phyloP scores from a whole-genome alignment of 371 early-diverging fungal species.

The Mortierella sp. region DNA sequence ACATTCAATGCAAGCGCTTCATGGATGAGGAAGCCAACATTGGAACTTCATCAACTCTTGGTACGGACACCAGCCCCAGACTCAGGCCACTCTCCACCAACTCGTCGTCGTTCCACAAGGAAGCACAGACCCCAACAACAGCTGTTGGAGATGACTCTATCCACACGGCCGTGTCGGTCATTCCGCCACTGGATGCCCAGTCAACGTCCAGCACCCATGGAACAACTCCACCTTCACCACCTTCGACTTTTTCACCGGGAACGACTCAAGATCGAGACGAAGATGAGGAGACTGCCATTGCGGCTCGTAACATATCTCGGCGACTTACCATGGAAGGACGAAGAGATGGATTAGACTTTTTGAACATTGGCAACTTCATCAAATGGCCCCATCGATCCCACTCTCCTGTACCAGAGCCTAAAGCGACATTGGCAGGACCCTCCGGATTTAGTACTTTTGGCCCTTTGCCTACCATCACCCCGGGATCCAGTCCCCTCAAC shows the following conservation, averaged over 20 bases:
- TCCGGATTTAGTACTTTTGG: background rate
- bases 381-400: slow-evolving; percentile 16
- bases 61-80: slow-evolving; percentile 12
- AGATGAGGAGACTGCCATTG: slow-evolving; percentile 54
- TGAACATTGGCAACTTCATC: slow-evolving; percentile 30
- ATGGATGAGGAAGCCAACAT: slow-evolving; percentile 13
- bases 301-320: slow-evolving; percentile 54
- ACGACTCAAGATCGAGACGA: background rate
- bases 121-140: background rate
- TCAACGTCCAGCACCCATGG: background rate
- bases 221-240: background rate
- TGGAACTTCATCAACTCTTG: slow-evolving; percentile 39
- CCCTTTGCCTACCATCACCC: background rate
- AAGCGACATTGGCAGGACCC: slow-evolving; percentile 8
- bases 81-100: slow-evolving; percentile 1
- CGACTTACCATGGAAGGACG: slow-evolving; percentile 46
- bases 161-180: slow-evolving; percentile 5
- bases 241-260: slow-evolving; percentile 8
- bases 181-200: background rate
- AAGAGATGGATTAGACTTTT: slow-evolving; percentile 58
- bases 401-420: slow-evolving; percentile 54
- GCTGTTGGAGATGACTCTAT: slow-evolving; percentile 7
- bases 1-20: slow-evolving; percentile 8
- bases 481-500: background rate
- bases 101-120: slow-evolving; percentile 3